Percentiles rank a stretch among this genome's conserved stretches.
Evolutionary conservation across 257 asterid species (phyloP).

Genomic region (Solanum acaule): DNA sequence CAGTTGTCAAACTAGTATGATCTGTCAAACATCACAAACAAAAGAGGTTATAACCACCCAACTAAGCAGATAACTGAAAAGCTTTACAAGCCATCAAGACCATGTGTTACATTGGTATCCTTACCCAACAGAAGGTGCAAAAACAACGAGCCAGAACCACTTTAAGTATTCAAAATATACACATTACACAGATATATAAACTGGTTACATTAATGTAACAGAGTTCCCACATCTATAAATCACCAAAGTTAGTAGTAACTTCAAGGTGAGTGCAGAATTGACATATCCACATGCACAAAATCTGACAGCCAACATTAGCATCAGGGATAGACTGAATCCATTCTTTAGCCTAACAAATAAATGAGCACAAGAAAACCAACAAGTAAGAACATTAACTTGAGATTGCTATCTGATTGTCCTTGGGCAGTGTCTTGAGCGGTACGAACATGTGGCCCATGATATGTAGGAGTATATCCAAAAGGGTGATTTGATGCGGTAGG

Average conservation of each 20-base stretch:
- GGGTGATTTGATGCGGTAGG: neutral
- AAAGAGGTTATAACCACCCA: neutral
- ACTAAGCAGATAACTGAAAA: neutral
- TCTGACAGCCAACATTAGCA: neutral
- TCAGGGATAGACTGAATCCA: neutral
- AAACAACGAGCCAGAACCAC: rapidly evolving
- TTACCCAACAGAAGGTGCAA: neutral
- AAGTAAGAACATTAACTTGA: constrained; percentile 2
- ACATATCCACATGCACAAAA: neutral
- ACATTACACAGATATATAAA: too few relatives aligned
- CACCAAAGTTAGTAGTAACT: neutral
- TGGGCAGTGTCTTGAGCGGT: constrained; percentile 23
- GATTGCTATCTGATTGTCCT: neutral
- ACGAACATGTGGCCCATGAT: neutral
- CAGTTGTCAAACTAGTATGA: neutral
- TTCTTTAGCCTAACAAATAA: neutral
- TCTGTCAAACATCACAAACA: neutral
- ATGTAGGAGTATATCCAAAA: neutral
- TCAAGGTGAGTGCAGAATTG: neutral
- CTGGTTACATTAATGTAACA: neutral
- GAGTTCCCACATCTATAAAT: neutral
- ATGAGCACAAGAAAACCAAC: constrained; percentile 3
- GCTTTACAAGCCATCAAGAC: neutral
- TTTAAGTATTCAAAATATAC: neutral
- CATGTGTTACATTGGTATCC: neutral